Evolutionary conservation across 176 grass and related monocot genomes (phyloP).

Genomic region (Raddia distichophylla): DNA sequence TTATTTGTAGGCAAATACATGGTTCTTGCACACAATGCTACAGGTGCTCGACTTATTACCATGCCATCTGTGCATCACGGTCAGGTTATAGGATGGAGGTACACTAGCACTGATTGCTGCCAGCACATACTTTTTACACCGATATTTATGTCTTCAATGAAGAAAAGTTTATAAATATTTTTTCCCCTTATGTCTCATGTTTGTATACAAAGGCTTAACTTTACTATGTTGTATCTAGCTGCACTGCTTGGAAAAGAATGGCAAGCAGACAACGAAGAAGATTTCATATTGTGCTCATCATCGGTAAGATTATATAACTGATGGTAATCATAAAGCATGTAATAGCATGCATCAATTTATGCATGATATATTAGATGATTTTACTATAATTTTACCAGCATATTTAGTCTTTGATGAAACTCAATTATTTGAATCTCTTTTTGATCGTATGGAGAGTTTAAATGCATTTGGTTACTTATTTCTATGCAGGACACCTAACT

Average conservation of each 20-base stretch:
- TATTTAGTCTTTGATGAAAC: constrained; percentile 2
- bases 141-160: constrained; percentile 6
- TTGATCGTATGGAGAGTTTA: not conserved
- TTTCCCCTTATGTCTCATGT: constrained; percentile 5
- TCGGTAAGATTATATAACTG: constrained; percentile 58
- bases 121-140: constrained; percentile 17
- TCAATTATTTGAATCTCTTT: constrained; percentile 18
- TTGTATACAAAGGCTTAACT: constrained; percentile 28
- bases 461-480: constrained; percentile 34
- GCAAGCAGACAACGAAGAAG: constrained; percentile 82
- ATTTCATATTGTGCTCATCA: constrained; percentile 93
- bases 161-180: constrained; percentile 17
- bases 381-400: constrained; percentile 1
- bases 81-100: constrained; percentile 97
- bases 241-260: constrained; percentile 83
- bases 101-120: constrained; percentile 40
- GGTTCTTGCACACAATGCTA: constrained; percentile 97
- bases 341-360: not conserved
- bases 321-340: not conserved
- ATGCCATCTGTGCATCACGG: constrained; percentile 99
- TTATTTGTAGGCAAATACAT: constrained; percentile 98
- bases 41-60: constrained; percentile 94
- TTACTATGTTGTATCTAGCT: constrained; percentile 57
- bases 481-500: constrained; percentile 76
- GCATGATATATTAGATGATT: not conserved